These are phyloP conservation scores for Claviceps fusiformis DNA, from an alignment of 2,329 filamentous ascomycete genomes.

Conservation along the genomic window DNA sequence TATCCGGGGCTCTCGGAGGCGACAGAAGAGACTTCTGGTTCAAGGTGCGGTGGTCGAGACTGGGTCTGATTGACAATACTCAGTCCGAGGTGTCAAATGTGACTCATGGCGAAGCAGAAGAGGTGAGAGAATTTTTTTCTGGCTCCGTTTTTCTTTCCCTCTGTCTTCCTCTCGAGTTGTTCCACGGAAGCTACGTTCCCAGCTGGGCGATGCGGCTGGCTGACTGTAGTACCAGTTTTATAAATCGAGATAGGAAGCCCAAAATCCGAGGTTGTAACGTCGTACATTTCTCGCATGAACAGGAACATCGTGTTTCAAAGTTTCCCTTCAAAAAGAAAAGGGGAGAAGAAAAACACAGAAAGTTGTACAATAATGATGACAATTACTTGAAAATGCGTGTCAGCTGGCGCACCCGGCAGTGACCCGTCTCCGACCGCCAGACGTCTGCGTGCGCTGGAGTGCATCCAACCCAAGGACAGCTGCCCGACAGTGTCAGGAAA, in stretches of 20 bases:
- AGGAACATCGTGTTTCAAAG: too few species aligned
- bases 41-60: slow-evolving; percentile 47
- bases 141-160: neutral
- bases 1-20: slow-evolving; percentile 57
- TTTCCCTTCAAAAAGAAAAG: too few species aligned
- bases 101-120: slow-evolving; percentile 55
- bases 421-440: neutral
- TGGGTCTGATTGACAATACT: slow-evolving; percentile 60
- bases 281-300: neutral
- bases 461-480: slow-evolving; percentile 1
- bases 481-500: neutral
- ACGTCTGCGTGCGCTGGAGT: neutral
- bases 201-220: slow-evolving; percentile 2
- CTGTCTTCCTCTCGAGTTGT: too few species aligned
- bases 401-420: neutral
- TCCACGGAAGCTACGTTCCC: neutral
- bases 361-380: neutral
- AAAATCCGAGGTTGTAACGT: neutral
- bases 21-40: slow-evolving; percentile 77
- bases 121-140: slow-evolving; percentile 27
- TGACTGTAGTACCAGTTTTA: slow-evolving; percentile 22
- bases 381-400: neutral
- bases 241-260: slow-evolving; percentile 17
- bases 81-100: slow-evolving; percentile 52
- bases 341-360: neutral